Evolutionary conservation across 225 moss, liverwort and hornwort species (phyloP).

Genomic region (Physcomitrellopsis africana): DNA sequence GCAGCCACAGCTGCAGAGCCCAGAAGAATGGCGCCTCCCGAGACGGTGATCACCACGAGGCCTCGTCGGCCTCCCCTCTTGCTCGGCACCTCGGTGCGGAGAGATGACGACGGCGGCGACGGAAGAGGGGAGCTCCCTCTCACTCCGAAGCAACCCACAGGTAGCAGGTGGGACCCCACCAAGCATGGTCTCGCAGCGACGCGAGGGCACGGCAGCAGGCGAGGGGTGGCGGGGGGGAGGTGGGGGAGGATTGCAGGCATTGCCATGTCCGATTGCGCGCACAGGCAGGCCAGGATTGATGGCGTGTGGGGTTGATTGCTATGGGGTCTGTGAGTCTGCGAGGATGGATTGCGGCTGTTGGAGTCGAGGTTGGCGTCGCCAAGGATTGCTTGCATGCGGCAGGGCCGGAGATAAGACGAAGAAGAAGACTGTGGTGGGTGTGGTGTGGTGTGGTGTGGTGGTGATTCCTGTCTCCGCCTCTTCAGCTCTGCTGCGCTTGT

Average conservation of each 20-base stretch:
- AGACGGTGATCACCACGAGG: slow-evolving; percentile 37
- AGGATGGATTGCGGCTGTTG: too few relatives aligned
- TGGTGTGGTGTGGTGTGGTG: too few relatives aligned
- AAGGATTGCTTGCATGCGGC: too few relatives aligned
- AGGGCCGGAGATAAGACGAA: too few relatives aligned
- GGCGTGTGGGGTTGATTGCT: too few relatives aligned
- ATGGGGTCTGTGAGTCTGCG: too few relatives aligned
- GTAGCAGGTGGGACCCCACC: not conserved
- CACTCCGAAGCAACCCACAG: not conserved
- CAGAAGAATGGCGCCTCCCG: slow-evolving; percentile 34
- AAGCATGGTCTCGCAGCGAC: not conserved
- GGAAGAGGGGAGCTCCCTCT: not conserved
- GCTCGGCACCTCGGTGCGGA: not conserved
- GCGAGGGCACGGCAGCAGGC: not conserved
- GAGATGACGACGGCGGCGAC: not conserved
- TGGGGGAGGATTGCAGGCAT: slow-evolving; percentile 9
- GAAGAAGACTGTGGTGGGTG: too few relatives aligned
- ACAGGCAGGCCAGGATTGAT: too few relatives aligned
- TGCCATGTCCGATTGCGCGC: slow-evolving; percentile 34
- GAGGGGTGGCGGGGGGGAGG: slow-evolving; percentile 17
- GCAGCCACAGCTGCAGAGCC: slow-evolving; percentile 17
- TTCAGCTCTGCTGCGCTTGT: too few relatives aligned
- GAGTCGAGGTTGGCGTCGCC: too few relatives aligned
- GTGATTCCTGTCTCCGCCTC: too few relatives aligned
- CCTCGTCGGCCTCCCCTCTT: slow-evolving; percentile 32